These are phyloP conservation scores for Fusarium haematococcum DNA, from an alignment of 2,329 filamentous ascomycete species.

Conservation along the genomic window DNA sequence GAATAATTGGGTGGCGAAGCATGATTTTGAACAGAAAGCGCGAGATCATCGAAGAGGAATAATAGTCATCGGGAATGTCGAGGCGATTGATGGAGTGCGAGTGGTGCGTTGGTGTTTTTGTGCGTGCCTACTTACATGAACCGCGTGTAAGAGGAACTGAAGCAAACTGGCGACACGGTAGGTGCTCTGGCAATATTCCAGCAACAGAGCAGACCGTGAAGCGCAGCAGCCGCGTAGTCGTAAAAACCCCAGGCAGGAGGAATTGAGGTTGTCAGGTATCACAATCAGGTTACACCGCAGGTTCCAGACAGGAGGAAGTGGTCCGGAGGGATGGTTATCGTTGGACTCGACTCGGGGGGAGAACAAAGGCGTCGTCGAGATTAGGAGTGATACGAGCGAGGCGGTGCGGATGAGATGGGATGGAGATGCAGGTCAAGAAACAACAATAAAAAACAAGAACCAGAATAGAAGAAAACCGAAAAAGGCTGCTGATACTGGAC, in stretches of 20 bases:
- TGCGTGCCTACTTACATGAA: conserved; percentile 38
- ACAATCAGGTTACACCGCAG: conserved; percentile 36
- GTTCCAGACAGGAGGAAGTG: conserved; percentile 11
- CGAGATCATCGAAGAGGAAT: neutral
- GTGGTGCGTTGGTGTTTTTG: neutral
- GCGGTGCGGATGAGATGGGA: conserved; percentile 2
- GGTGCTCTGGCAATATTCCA: conserved; percentile 55
- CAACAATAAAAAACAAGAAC: conserved; percentile 11
- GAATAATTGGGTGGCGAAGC: conserved; percentile 24
- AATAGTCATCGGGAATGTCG: neutral
- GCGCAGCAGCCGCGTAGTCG: conserved; percentile 31
- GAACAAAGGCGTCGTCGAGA: conserved; percentile 21
- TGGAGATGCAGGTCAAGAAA: neutral
- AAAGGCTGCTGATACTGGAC: conserved; percentile 41
- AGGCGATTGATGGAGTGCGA: neutral
- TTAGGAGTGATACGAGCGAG: conserved; percentile 13
- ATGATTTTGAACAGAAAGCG: neutral
- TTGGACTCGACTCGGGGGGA: conserved; percentile 8
- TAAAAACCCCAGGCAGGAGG: conserved; percentile 13
- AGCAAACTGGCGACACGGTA: conserved; percentile 35
- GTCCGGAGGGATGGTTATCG: conserved; percentile 16
- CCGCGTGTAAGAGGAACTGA: conserved; percentile 14
- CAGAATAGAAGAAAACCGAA: conserved; percentile 10
- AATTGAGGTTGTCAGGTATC: conserved; percentile 29
- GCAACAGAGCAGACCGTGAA: conserved; percentile 49